Conservation (phyloP, 306 rosid genomes). For the Vicia villosa region DNA sequence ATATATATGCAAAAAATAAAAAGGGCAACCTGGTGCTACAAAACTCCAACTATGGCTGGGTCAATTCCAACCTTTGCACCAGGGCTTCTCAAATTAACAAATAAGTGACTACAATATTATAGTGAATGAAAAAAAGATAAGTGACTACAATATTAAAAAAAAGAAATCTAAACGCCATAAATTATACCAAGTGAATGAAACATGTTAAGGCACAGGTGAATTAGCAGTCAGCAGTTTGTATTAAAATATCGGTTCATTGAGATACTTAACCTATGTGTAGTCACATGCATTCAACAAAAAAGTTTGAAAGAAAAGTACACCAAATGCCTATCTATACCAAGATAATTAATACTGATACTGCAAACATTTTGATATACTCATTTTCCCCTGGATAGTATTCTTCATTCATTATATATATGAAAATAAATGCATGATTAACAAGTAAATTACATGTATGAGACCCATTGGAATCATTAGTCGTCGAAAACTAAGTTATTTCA, state of each 20-base stretch:
- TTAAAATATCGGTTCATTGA: neutral
- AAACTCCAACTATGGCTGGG: conserved; percentile 2
- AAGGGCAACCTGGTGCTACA: neutral
- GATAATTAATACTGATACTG: neutral
- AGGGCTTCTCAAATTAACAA: neutral
- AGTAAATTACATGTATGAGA: neutral
- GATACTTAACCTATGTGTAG: neutral
- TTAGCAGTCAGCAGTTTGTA: conserved; percentile 5
- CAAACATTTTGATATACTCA: neutral
- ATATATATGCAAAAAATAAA: neutral
- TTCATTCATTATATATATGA: neutral
- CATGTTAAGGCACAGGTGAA: neutral
- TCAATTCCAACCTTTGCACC: neutral
- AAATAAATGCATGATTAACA: neutral
- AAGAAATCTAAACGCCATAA: neutral
- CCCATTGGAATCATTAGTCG: neutral
- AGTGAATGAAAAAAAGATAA: too few relatives aligned
- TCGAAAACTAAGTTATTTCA: neutral
- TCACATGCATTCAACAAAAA: neutral
- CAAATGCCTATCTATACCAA: neutral
- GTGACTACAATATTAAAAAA: neutral
- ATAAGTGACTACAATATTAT: neutral
- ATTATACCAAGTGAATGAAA: neutral
- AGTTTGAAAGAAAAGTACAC: neutral
- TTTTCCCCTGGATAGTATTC: neutral